These are phyloP conservation scores for Ensete glaucum DNA, from an alignment of 176 grass and related monocot genomes.

Conservation along the genomic window DNA sequence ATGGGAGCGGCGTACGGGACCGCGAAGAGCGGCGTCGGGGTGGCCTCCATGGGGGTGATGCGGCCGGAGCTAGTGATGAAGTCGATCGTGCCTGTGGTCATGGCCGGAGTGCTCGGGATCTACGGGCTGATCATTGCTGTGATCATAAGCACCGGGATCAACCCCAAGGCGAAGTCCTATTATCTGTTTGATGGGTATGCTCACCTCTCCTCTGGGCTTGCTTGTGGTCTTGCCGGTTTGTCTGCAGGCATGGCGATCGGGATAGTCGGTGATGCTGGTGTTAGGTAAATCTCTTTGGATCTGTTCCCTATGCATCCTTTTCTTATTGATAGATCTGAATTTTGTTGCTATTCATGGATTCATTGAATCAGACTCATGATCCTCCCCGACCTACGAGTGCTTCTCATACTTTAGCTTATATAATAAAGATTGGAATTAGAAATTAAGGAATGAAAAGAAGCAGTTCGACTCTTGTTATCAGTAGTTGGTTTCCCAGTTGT, in stretches of 20 bases:
- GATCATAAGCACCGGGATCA: constrained; percentile 14
- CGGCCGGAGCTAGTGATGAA: constrained; percentile 19
- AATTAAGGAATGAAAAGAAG: too few species aligned
- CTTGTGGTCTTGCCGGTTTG: constrained; percentile 14
- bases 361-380: background rate
- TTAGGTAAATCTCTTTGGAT: constrained; percentile 1
- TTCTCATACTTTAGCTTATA: too few species aligned
- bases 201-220: constrained; percentile 11
- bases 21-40: constrained; percentile 14
- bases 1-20: constrained; percentile 18
- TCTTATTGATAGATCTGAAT: background rate
- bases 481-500: too few species aligned
- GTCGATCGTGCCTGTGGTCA: constrained; percentile 15
- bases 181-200: constrained; percentile 15
- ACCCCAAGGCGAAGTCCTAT: constrained; percentile 14
- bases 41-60: constrained; percentile 19
- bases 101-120: constrained; percentile 19
- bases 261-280: constrained; percentile 15
- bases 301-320: background rate
- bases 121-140: constrained; percentile 15
- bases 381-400: too few species aligned
- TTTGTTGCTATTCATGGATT: background rate
- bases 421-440: too few species aligned
- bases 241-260: constrained; percentile 18
- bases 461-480: too few species aligned